Evolutionary conservation across 441 rosid genomes (phyloP).

Genomic region (Pelargonium australe): DNA sequence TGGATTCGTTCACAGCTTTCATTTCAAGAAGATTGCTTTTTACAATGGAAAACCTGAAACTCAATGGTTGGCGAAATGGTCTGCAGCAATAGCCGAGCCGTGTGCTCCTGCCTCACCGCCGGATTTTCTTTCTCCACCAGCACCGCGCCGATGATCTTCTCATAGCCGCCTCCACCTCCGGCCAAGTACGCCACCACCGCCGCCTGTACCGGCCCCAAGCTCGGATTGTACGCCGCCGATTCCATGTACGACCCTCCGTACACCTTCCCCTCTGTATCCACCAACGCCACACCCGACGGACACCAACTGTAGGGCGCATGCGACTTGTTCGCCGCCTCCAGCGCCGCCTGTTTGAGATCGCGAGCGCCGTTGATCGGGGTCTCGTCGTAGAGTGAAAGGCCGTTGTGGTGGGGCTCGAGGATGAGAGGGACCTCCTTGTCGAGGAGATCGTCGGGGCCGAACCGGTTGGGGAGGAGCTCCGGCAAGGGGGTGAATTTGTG

Average conservation of each 20-base stretch:
- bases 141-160: slow-evolving; percentile 54
- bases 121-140: slow-evolving; percentile 52
- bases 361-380: slow-evolving; percentile 23
- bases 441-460: slow-evolving; percentile 68
- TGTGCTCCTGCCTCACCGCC: slow-evolving; percentile 39
- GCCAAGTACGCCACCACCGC: slow-evolving; percentile 73
- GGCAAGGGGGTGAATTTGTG: slow-evolving; percentile 34
- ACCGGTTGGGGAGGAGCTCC: slow-evolving; percentile 54
- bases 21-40: background rate
- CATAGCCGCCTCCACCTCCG: slow-evolving; percentile 64
- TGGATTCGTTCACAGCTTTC: too few species aligned
- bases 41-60: slow-evolving; percentile 42
- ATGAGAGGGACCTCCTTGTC: slow-evolving; percentile 47
- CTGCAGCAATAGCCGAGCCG: slow-evolving; percentile 46
- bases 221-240: slow-evolving; percentile 92
- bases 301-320: slow-evolving; percentile 80
- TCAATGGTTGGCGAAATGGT: slow-evolving; percentile 46
- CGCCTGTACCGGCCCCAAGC: slow-evolving; percentile 82
- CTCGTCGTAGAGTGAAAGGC: slow-evolving; percentile 23
- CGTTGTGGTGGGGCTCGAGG: slow-evolving; percentile 51
- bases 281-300: slow-evolving; percentile 76
- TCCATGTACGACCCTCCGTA: slow-evolving; percentile 78
- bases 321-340: slow-evolving; percentile 70
- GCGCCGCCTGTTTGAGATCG: slow-evolving; percentile 34
- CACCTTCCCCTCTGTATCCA: slow-evolving; percentile 66